Base-by-base conservation (phyloP, 176 grass and related monocot genomes). In the Olyra latifolia region DNA sequence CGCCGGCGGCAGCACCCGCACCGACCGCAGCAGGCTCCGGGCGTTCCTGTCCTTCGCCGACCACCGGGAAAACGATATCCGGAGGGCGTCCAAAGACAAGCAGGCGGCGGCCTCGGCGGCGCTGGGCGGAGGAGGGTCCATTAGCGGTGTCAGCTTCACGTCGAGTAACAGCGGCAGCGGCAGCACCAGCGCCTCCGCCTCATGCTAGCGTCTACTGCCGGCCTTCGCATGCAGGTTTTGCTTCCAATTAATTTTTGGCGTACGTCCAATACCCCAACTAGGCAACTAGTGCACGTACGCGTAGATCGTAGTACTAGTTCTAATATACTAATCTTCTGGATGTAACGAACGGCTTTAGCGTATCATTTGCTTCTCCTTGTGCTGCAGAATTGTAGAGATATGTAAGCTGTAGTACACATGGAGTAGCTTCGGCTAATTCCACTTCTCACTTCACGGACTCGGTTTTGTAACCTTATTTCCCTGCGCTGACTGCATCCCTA, bases 21-120 rank as follows among this genome's bases (percentile, higher is more conserved):
- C 69, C 67, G 14, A 45, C 10, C 76, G 88, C 48, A 77, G 86
- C 72, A 73, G 59, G 35, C 43, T 93, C 72, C 80, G 47, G 20
- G 49, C 83, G 35, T 97, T 97, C 71, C 77, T 97, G 74, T 97
- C 94, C 35, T 97, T 97, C 62, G 91, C 83, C 10, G 86, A 93
- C 64, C 71, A 23, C 22, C 82, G 87, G 47, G 87, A 89, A 15
- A 3, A 17, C n/a, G 71, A 71, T 46, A 1, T 19, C n/a, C 38
- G 0, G 9, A 57, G 10, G 20, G 46, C 55, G 35, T 39, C 71
- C 54, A 57, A 39, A 5, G 71, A 76, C 3, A 74, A 42, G 43
- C 1, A 35, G 32, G 32, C 32, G 32, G 50, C 15, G 15, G 14
- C 9, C n/a, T n/a, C n/a, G 5, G 10, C 53, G 49, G 71, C 71